Base-by-base conservation (phyloP, 306 rosid species). In the Citrullus amarus region DNA sequence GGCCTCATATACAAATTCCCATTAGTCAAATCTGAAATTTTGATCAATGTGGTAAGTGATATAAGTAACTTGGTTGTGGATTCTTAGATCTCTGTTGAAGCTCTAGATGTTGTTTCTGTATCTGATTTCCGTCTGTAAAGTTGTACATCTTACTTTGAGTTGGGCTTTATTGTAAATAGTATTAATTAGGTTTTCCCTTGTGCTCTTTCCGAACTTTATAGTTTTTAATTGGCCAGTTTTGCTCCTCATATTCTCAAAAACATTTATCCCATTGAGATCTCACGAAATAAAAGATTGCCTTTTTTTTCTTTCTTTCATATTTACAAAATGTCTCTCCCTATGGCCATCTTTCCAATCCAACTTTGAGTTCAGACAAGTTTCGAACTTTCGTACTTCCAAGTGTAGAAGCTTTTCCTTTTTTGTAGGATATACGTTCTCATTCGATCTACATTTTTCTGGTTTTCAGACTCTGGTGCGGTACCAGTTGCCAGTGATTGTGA, bases 381-480 rank as follows among this genome's bases (percentile, higher is more conserved):
- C 5, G 30, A 15, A 32, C 74, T 67, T 12, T 20, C 1, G 2
- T 69, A 41, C 10, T 69, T 22, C n/a, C 11, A 14, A 6, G 8
- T 67, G 51, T 39, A 48, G 3, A 67, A 9, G 9, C 20, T 25
- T 59, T 59, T 59, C 46, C 46, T 34, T 15, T 63, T 39, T 4
- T 4, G 25, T 9, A 53, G 46, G 46, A 17, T 22, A 32, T 63
- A 1, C 2, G 10, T 36, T 65, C 71, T 65, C 71, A 65, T 34
- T 9, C 16, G 12, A 36, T 68, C 1, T 41, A 20, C 56, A 17
- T 6, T 3, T 59, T 78, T 75, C 56, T 75, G 13, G 83, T 74
- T 82, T 80, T 54, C 5, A 95, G 99, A 95, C 99, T 10, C 85
- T 95, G 89, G 99, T 95, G 80, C 92, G 99, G 71, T 95, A 95